Conservation (phyloP, 371 early-diverging fungal genomes). For the Mortierella sp. region DNA sequence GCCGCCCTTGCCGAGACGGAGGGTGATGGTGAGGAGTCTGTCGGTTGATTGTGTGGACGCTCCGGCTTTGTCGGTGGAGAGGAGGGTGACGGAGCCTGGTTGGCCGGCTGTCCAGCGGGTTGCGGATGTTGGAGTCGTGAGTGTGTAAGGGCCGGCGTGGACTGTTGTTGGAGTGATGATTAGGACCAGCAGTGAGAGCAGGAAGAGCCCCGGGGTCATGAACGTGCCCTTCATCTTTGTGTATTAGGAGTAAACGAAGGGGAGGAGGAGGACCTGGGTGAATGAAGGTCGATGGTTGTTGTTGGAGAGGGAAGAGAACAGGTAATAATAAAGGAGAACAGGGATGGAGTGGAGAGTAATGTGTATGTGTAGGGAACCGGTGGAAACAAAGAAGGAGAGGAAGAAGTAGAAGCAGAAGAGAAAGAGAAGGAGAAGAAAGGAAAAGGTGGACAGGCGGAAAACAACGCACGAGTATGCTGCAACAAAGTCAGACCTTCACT, state of each 20-base stretch:
- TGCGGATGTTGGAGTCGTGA: conserved; percentile 29
- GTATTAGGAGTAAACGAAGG: not conserved
- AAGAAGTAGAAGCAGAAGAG: not conserved
- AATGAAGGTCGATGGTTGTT: not conserved
- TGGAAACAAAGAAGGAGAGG: not conserved
- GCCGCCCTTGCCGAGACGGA: not conserved
- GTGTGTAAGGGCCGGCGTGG: conserved; percentile 23
- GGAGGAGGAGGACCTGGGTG: not conserved
- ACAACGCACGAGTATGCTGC: not conserved
- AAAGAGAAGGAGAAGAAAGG: not conserved
- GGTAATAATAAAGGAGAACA: not conserved
- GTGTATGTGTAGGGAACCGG: not conserved
- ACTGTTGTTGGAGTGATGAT: conserved; percentile 4
- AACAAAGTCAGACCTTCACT: not conserved
- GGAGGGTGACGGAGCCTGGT: conserved; percentile 17
- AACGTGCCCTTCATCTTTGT: not conserved
- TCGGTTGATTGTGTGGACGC: conserved; percentile 16
- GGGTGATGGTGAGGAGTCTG: conserved; percentile 29
- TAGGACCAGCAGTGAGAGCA: conserved; percentile 9
- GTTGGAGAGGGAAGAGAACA: not conserved
- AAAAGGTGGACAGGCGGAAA: not conserved
- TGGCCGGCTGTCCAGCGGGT: conserved; percentile 44
- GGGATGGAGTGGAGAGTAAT: not conserved
- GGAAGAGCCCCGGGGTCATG: not conserved
- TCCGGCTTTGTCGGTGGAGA: conserved; percentile 24